Base-by-base conservation (phyloP, 768 basidiomycete species). In the Leucogyrophana mollusca region DNA sequence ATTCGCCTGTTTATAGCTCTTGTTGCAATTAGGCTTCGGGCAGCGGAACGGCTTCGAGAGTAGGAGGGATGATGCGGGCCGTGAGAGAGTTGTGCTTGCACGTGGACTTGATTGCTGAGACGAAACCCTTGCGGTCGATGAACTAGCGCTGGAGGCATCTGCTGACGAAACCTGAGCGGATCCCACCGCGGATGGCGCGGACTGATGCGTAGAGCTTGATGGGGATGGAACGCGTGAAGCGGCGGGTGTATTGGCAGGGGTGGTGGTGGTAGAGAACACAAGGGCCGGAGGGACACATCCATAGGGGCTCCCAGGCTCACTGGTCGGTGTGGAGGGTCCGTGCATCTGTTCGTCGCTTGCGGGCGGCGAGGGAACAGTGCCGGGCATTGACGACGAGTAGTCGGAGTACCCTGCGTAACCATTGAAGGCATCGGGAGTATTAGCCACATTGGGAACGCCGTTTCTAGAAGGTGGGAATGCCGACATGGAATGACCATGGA, bases 1-100 rank as follows among this genome's bases (percentile, higher is more conserved):
- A 56, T 96, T 96, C 34, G 90, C 90, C 67, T 95, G 93, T 73
- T 95, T 95, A 74, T 95, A 96, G 42, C 80, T 80, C 76, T 97
- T 97, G 72, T 90, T 92, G 74, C 94, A 97, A 53, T 93, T 92
- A 0, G 90, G 83, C 64, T 94, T 94, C 9, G 94, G 94, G 73
- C 94, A 97, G 38, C 82, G 78, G 80, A 93, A 94, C 3, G 92
- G 90, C 66, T 94, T 94, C 47, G 81, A 82, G 40, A 87, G 69
- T 32, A 89, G 66, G n/a, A 87, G 67, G 3, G 83, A 80, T 1
- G 83, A 71, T 11, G 79, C 70, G 51, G 74, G 73, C 9, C 67
- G 74, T 24, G 76, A 78, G 47, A 73, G 72, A 11, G 76, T 73
- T 7, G 74, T 73, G 50, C 67, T 70, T 1, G 74, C 67, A 14